A percentile compares a stretch with the other conserved stretches of the same genome.
These are phyloP conservation scores for Camellia japonica DNA, from an alignment of 148 eudicot genomes.

Conservation along the genomic window DNA sequence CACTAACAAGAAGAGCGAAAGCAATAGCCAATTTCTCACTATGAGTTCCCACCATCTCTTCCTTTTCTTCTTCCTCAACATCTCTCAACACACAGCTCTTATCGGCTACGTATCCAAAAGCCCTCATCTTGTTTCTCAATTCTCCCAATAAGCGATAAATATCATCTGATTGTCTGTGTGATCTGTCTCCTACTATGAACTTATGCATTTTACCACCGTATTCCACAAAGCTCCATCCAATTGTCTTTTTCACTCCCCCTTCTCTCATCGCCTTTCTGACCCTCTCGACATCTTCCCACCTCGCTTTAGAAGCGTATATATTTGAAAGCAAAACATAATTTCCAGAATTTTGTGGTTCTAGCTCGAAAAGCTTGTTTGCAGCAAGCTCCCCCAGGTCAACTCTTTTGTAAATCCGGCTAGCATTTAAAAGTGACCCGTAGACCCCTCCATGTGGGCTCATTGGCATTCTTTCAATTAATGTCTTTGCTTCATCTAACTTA, in stretches of 20 bases:
- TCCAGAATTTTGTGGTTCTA: constrained; percentile 65
- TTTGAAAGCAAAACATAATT: constrained; percentile 61
- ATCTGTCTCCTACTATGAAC: constrained; percentile 55
- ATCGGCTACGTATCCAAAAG: constrained; percentile 52
- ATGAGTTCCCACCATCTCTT: constrained; percentile 65
- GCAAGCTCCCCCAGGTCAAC: constrained; percentile 61
- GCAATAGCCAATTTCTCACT: constrained; percentile 71
- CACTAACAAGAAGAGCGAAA: constrained; percentile 62
- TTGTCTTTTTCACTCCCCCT: constrained; percentile 47
- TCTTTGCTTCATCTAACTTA: constrained; percentile 54
- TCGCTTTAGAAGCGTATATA: constrained; percentile 50
- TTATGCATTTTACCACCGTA: constrained; percentile 51
- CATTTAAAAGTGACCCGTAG: constrained; percentile 65
- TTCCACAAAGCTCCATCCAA: constrained; percentile 69
- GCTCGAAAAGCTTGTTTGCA: constrained; percentile 59
- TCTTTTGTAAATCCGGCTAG: constrained; percentile 56
- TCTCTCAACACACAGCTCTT: constrained; percentile 51
- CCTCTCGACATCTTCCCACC: constrained; percentile 61
- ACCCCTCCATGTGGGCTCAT: constrained; percentile 60
- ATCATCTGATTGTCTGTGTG: constrained; percentile 44
- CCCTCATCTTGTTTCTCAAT: constrained; percentile 41
- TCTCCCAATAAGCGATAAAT: constrained; percentile 42
- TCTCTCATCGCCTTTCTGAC: constrained; percentile 43
- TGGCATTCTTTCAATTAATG: constrained; percentile 49
- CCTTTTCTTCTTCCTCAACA: constrained; percentile 71